These are phyloP conservation scores for Decorospora gaudefroyi DNA, from an alignment of 2,329 filamentous ascomycete genomes.

Conservation along the genomic window DNA sequence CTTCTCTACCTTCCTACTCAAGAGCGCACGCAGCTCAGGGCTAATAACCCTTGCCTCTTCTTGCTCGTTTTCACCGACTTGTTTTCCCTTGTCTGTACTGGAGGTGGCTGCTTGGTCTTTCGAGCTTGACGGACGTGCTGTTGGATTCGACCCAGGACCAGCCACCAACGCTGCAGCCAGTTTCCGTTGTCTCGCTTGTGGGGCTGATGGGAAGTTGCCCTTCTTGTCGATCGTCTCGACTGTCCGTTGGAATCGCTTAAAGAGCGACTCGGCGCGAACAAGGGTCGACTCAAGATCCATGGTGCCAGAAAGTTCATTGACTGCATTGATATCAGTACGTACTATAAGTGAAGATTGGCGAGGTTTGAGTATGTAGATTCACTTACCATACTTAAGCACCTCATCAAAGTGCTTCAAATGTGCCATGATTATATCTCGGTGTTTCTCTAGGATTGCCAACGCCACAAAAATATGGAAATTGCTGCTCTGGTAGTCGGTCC, in stretches of 20 bases:
- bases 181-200: slow-evolving; percentile 55
- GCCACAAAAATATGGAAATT: slow-evolving; percentile 96
- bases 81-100: slow-evolving; percentile 42
- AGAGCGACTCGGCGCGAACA: slow-evolving; percentile 84
- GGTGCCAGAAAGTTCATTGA: slow-evolving; percentile 91
- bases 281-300: slow-evolving; percentile 89
- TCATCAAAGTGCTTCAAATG: slow-evolving; percentile 96
- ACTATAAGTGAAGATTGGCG: not conserved
- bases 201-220: slow-evolving; percentile 71
- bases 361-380: not conserved
- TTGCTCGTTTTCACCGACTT: slow-evolving; percentile 34
- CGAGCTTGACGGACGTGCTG: slow-evolving; percentile 21
- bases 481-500: slow-evolving; percentile 88
- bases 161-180: slow-evolving; percentile 45
- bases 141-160: slow-evolving; percentile 26
- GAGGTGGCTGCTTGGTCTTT: slow-evolving; percentile 32
- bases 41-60: slow-evolving; percentile 61
- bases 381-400: slow-evolving; percentile 89
- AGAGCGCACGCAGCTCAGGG: slow-evolving; percentile 63
- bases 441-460: slow-evolving; percentile 91
- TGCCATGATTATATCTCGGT: slow-evolving; percentile 93
- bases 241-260: slow-evolving; percentile 82
- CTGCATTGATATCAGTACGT: slow-evolving; percentile 51
- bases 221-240: slow-evolving; percentile 94
- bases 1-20: slow-evolving; percentile 64